Conservation (phyloP, 208 protist genomes). For the Crithidia acanthocephali region DNA sequence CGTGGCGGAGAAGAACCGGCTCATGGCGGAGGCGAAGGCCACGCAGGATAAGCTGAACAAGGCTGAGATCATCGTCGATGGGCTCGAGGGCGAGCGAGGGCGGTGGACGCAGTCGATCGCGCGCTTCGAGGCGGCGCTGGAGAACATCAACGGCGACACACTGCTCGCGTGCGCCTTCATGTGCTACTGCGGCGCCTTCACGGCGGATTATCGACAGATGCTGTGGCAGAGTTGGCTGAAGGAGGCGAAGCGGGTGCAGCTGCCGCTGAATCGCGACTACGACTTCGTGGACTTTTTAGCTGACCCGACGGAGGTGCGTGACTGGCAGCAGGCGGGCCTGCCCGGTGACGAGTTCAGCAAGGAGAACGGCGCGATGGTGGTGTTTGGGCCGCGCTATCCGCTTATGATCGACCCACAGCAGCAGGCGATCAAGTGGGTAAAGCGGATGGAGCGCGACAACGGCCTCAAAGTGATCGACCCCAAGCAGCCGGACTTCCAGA, state of each 20-base stretch:
- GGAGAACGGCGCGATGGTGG: slow-evolving; percentile 98
- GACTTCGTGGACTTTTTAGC: slow-evolving; percentile 95
- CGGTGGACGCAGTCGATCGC: slow-evolving; percentile 97
- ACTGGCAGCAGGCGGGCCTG: slow-evolving; percentile 98
- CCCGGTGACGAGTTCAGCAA: slow-evolving; percentile 96
- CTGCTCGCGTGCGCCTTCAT: slow-evolving; percentile 97
- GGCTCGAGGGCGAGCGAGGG: slow-evolving; percentile 96
- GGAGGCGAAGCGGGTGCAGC: slow-evolving; percentile 82
- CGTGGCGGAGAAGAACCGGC: slow-evolving; percentile 92
- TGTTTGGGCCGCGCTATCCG: slow-evolving; percentile 95
- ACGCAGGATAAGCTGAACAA: slow-evolving; percentile 97
- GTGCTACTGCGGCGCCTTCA: slow-evolving; percentile 98
- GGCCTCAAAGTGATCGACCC: slow-evolving; percentile 95
- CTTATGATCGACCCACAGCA: slow-evolving; percentile 99
- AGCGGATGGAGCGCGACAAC: slow-evolving; percentile 94
- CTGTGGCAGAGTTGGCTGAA: slow-evolving; percentile 94
- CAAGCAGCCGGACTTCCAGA: slow-evolving; percentile 96
- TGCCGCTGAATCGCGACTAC: slow-evolving; percentile 90
- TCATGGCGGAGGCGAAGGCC: slow-evolving; percentile 92
- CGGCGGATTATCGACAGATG: slow-evolving; percentile 92
- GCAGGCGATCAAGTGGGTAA: slow-evolving; percentile 99
- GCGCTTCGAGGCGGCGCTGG: slow-evolving; percentile 88
- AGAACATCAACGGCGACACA: slow-evolving; percentile 96
- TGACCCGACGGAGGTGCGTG: slow-evolving; percentile 95
- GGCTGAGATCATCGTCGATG: slow-evolving; percentile 97